phyloP scores from a whole-genome alignment of 176 grass and related monocot species.

The Carex parvula region DNA sequence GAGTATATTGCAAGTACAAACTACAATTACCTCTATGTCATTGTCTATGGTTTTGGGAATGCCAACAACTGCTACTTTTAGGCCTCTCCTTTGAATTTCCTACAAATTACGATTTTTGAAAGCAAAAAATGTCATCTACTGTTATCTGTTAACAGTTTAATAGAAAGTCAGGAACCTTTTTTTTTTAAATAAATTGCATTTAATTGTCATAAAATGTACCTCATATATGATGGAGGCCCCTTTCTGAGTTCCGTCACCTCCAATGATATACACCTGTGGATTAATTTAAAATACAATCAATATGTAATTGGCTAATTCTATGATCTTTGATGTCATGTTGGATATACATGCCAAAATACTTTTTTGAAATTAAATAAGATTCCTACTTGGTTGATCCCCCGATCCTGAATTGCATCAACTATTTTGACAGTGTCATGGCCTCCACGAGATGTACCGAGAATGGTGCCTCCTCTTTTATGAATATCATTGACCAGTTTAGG shows the following conservation, averaged over 20 bases:
- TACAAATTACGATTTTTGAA: slow-evolving; percentile 21
- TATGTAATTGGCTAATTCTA: neutral
- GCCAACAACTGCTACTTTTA: slow-evolving; percentile 73
- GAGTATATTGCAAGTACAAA: neutral
- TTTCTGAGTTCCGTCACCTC: slow-evolving; percentile 97
- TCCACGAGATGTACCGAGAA: slow-evolving; percentile 78
- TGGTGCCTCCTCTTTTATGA: slow-evolving; percentile 80
- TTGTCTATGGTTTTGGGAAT: slow-evolving; percentile 98
- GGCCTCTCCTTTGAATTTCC: slow-evolving; percentile 75
- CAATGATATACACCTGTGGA: slow-evolving; percentile 84
- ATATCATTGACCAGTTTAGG: slow-evolving; percentile 74
- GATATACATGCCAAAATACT: neutral
- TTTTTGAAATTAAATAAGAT: slow-evolving; percentile 6
- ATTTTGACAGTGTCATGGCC: slow-evolving; percentile 73
- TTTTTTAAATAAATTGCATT: neutral
- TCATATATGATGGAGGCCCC: slow-evolving; percentile 79
- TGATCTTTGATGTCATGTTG: slow-evolving; percentile 13
- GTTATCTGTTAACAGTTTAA: neutral
- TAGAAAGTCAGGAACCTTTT: neutral
- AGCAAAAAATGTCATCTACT: slow-evolving; percentile 13
- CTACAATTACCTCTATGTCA: slow-evolving; percentile 82
- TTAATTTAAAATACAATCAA: neutral
- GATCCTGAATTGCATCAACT: slow-evolving; percentile 64
- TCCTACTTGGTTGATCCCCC: slow-evolving; percentile 65
- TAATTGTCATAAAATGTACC: slow-evolving; percentile 36